Conservation (phyloP, 345 rosid genomes). For the Boechera retrofracta region DNA sequence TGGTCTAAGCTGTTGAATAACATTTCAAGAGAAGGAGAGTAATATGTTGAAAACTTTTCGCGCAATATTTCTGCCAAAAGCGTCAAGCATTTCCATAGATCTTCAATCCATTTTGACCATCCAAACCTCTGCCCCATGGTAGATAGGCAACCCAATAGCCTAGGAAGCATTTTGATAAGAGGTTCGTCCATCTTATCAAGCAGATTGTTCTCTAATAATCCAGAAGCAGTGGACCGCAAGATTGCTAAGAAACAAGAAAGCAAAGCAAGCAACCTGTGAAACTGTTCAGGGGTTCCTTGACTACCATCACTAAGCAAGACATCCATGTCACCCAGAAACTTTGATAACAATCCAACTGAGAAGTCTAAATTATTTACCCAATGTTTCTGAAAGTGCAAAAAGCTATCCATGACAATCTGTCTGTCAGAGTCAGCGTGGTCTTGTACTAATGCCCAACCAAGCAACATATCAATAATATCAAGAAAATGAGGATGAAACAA, state of each 20-base stretch:
- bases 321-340: slow-evolving; percentile 90
- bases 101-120: slow-evolving; percentile 84
- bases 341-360: slow-evolving; percentile 74
- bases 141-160: slow-evolving; percentile 70
- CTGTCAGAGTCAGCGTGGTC: slow-evolving; percentile 80
- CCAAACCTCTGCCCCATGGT: slow-evolving; percentile 84
- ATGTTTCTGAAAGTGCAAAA: slow-evolving; percentile 93
- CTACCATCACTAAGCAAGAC: slow-evolving; percentile 76
- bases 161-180: slow-evolving; percentile 77
- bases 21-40: slow-evolving; percentile 66
- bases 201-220: slow-evolving; percentile 81
- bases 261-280: slow-evolving; percentile 81
- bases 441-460: slow-evolving; percentile 93
- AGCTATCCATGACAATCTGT: slow-evolving; percentile 75
- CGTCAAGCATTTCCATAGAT: slow-evolving; percentile 89
- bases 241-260: slow-evolving; percentile 91
- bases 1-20: slow-evolving; percentile 74
- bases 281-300: slow-evolving; percentile 73
- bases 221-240: slow-evolving; percentile 88
- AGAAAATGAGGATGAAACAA: slow-evolving; percentile 91
- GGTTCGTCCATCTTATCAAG: slow-evolving; percentile 81
- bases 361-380: slow-evolving; percentile 89
- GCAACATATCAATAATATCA: slow-evolving; percentile 87
- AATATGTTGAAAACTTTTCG: slow-evolving; percentile 72
- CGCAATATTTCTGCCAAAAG: slow-evolving; percentile 90